phyloP scores from a whole-genome alignment of 2,329 filamentous ascomycete genomes.

The Thermomyces lanuginosus region DNA sequence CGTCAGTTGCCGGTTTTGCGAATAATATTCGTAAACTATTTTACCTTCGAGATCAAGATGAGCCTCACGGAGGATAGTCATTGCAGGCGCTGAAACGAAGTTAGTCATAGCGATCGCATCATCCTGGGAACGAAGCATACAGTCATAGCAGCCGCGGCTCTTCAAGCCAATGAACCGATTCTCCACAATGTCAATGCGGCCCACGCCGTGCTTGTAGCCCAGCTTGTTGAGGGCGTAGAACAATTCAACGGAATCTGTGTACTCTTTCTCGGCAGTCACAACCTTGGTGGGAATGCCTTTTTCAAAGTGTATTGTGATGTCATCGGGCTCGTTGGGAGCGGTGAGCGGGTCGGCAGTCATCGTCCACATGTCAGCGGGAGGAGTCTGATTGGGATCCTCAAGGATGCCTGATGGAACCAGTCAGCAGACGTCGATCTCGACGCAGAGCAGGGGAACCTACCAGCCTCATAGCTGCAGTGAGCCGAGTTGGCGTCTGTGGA shows the following conservation, averaged over 20 bases:
- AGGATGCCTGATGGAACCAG: neutral
- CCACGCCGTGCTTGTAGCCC: conserved; percentile 55
- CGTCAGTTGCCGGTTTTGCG: no score
- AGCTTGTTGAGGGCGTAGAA: conserved; percentile 59
- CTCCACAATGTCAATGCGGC: conserved; percentile 70
- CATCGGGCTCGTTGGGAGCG: conserved; percentile 53
- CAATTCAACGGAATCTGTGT: conserved; percentile 54
- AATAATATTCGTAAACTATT: no score
- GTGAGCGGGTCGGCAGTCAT: conserved; percentile 48
- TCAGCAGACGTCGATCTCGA: neutral
- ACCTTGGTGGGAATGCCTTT: conserved; percentile 60
- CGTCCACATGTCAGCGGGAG: conserved; percentile 66
- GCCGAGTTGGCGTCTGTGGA: conserved; percentile 36
- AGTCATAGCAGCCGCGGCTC: conserved; percentile 67
- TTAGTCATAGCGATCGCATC: no score
- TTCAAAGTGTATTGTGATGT: conserved; percentile 56
- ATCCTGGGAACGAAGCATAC: no score
- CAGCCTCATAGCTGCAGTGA: conserved; percentile 58
- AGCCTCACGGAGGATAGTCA: conserved; percentile 32
- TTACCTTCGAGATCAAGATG: conserved; percentile 49
- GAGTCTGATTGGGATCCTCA: conserved; percentile 41
- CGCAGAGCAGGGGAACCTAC: no score
- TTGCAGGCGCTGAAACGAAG: conserved; percentile 16
- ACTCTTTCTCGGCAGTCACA: conserved; percentile 42
- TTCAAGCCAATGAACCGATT: conserved; percentile 69